These are phyloP conservation scores for Chlamydomonas sp. DNA, from an alignment of 139 green algal genomes.

Conservation along the genomic window DNA sequence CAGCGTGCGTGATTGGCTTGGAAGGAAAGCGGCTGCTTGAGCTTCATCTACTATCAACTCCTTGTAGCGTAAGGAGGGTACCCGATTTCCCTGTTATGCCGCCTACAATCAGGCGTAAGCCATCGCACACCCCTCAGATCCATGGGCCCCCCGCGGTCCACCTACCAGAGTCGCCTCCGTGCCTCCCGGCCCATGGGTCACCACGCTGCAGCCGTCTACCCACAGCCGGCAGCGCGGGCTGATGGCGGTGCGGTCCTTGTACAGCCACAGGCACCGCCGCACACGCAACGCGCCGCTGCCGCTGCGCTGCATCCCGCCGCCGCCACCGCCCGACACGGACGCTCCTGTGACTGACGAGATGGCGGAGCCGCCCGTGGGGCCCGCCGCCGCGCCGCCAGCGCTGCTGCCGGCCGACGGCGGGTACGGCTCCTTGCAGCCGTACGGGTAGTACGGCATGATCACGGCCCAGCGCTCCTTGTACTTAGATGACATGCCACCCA, in stretches of 20 bases:
- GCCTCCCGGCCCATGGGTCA: slow-evolving; percentile 1
- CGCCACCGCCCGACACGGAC: neutral
- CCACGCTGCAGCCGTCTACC: slow-evolving; percentile 12
- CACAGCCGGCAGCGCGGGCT: slow-evolving; percentile 28
- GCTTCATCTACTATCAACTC: no score
- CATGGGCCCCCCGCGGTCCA: neutral
- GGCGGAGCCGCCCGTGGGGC: no score
- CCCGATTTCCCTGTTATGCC: no score
- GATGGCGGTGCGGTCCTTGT: slow-evolving; percentile 21
- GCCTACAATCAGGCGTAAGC: no score
- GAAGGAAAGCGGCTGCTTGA: no score
- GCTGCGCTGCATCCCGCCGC: no score
- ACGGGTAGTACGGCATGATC: slow-evolving; percentile 24
- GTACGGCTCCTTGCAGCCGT: neutral
- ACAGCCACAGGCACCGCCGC: slow-evolving; percentile 34
- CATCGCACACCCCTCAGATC: neutral
- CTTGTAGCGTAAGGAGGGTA: no score
- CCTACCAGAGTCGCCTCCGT: slow-evolving; percentile 26
- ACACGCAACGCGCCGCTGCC: neutral
- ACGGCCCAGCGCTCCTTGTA: slow-evolving; percentile 36
- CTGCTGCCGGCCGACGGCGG: no score
- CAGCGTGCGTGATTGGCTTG: no score
- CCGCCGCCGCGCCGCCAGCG: neutral
- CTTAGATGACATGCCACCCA: slow-evolving; percentile 20
- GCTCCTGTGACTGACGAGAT: no score